A percentile compares a stretch with the other conserved stretches of the same genome.
Conservation (phyloP, 208 protist species). For the Herpetomonas tarakana region DNA sequence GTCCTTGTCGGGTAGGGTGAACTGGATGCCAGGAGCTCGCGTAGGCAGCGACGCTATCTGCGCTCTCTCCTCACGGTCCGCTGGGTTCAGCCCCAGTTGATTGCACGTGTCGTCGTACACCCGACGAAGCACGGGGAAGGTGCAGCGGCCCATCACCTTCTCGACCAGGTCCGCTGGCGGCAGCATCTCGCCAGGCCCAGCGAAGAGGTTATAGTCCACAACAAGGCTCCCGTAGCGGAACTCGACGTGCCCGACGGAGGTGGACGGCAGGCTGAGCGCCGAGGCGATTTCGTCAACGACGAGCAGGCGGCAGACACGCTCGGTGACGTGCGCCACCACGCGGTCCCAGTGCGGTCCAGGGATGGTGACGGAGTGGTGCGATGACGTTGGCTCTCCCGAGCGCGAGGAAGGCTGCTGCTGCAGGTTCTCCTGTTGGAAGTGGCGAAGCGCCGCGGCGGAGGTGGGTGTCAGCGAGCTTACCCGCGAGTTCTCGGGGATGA, state of each 20-base stretch:
- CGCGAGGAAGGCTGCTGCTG: not conserved
- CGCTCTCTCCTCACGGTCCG: not conserved
- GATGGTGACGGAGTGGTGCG: not conserved
- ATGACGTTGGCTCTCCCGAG: not conserved
- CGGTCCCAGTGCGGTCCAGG: not conserved
- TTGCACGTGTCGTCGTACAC: not conserved
- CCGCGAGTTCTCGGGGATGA: not conserved
- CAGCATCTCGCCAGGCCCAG: not conserved
- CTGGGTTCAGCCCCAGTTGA: not conserved
- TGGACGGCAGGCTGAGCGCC: constrained; percentile 5
- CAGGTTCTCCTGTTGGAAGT: not conserved
- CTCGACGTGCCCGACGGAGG: constrained; percentile 2
- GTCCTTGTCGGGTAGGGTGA: not conserved
- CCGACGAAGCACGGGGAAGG: not conserved
- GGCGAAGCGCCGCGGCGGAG: not conserved
- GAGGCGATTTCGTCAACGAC: constrained; percentile 9
- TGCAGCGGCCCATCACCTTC: not conserved
- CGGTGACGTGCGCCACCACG: not conserved
- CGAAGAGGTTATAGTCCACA: constrained; percentile 3
- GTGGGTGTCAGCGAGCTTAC: not conserved
- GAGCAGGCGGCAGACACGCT: not conserved
- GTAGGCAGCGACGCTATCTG: too few relatives aligned
- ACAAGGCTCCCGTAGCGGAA: constrained; percentile 6
- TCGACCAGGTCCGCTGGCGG: not conserved
- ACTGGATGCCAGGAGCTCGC: not conserved